Evolutionary conservation across 805 yeast species (phyloP).

Genomic region (Yarrowia sp.): DNA sequence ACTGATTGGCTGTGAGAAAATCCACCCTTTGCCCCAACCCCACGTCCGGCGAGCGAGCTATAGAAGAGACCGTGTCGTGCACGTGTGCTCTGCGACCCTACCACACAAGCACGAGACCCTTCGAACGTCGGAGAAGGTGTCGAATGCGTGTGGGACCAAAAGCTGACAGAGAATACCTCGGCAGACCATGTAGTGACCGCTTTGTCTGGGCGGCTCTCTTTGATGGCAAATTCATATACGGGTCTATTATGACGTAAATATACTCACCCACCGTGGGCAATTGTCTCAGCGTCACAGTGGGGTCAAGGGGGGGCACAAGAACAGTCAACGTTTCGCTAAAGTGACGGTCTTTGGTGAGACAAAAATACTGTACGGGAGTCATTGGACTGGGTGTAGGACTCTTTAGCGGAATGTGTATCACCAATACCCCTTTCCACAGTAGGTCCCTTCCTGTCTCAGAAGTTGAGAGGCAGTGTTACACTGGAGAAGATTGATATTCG

Average conservation of each 20-base stretch:
- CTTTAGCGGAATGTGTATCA: no score
- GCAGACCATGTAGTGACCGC: background rate
- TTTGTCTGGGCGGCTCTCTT: background rate
- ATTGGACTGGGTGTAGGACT: no score
- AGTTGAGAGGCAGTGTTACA: background rate
- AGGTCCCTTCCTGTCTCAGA: background rate
- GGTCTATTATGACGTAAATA: background rate
- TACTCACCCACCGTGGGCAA: background rate
- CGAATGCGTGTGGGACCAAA: no score
- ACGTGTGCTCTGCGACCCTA: background rate
- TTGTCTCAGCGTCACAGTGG: background rate
- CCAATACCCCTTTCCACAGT: background rate
- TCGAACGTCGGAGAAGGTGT: background rate
- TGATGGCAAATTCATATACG: conserved; percentile 1
- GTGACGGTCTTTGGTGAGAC: background rate
- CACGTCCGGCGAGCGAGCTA: conserved; percentile 18
- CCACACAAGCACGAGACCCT: background rate
- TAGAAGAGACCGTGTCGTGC: conserved; percentile 24
- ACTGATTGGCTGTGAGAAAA: conserved; percentile 8
- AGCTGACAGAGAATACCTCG: no score
- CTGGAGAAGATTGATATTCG: no score
- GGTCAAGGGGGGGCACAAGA: background rate
- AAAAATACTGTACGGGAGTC: no score
- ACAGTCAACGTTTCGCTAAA: no score
- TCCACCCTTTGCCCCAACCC: background rate